Percentiles rank a stretch among this genome's conserved stretches.
These are phyloP conservation scores for Cichorium intybus DNA, from an alignment of 140 eudicot genomes.

Conservation along the genomic window DNA sequence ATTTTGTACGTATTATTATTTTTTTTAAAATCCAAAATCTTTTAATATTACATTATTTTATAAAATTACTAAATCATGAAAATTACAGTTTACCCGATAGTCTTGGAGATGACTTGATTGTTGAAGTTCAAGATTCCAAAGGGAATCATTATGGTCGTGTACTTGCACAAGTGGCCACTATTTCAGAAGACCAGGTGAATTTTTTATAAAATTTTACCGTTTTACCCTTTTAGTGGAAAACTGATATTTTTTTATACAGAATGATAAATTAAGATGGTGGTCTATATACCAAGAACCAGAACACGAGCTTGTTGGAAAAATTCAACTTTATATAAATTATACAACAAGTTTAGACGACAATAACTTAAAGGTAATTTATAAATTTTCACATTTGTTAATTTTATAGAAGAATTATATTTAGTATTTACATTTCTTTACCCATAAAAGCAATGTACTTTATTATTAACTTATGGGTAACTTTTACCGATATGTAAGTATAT, in stretches of 20 bases:
- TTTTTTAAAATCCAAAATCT: conserved; percentile 8
- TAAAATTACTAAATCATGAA: conserved; percentile 24
- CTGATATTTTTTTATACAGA: conserved; percentile 41
- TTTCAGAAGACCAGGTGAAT: conserved; percentile 72
- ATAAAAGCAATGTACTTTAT: too few relatives aligned
- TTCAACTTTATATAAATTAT: conserved; percentile 67
- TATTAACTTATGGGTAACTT: too few relatives aligned
- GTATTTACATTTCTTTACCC: too few relatives aligned
- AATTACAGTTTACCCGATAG: conserved; percentile 80
- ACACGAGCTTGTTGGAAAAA: conserved; percentile 79
- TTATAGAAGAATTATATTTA: not conserved
- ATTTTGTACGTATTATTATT: conserved; percentile 70
- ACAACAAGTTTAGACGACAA: conserved; percentile 66
- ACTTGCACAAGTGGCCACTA: conserved; percentile 73
- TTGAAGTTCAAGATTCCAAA: conserved; percentile 74
- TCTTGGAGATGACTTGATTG: conserved; percentile 70
- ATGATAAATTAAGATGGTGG: conserved; percentile 88
- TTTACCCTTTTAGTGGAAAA: conserved; percentile 4
- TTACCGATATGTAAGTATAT: too few relatives aligned
- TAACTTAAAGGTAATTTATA: conserved; percentile 56
- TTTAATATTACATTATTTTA: not conserved
- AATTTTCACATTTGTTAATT: not conserved
- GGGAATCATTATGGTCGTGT: conserved; percentile 78
- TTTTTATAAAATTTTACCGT: not conserved
- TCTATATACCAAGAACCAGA: conserved; percentile 83